Conservation (phyloP, 1,284 basidiomycete species). For the Papiliotrema terrestris region DNA sequence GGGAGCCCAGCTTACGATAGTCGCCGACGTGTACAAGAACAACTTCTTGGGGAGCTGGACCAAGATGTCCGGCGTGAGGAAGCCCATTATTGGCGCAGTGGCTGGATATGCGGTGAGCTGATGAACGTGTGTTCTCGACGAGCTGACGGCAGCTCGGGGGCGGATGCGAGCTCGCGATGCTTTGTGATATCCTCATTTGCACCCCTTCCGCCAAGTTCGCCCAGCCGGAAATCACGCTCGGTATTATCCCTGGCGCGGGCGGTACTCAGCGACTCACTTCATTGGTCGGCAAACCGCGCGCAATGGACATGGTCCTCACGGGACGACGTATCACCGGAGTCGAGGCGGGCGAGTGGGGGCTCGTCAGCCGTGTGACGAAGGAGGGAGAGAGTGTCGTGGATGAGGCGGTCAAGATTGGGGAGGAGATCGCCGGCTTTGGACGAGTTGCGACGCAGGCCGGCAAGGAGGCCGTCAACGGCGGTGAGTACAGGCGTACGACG, state of each 20-base stretch:
- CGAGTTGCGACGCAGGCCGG: constrained; percentile 81
- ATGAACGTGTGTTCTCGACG: background rate
- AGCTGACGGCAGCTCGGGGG: constrained; percentile 76
- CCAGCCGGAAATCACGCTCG: constrained; percentile 96
- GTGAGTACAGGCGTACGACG: constrained; percentile 51
- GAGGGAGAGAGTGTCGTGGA: constrained; percentile 78
- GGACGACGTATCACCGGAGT: constrained; percentile 74
- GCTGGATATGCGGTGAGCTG: constrained; percentile 83
- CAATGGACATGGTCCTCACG: constrained; percentile 94
- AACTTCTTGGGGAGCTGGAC: constrained; percentile 90
- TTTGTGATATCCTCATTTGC: constrained; percentile 93
- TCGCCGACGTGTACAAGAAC: constrained; percentile 79
- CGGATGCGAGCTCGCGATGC: constrained; percentile 92
- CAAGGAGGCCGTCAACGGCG: constrained; percentile 93
- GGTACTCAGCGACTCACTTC: constrained; percentile 66
- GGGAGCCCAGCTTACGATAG: constrained; percentile 52
- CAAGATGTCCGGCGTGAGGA: constrained; percentile 68
- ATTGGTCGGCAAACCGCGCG: constrained; percentile 85
- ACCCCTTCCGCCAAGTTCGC: constrained; percentile 89
- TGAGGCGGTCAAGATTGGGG: constrained; percentile 81
- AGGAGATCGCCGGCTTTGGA: constrained; percentile 77
- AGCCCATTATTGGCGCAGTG: constrained; percentile 94
- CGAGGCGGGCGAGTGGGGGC: constrained; percentile 81
- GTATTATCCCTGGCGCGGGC: constrained; percentile 73
- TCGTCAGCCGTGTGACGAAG: constrained; percentile 76